Base-by-base conservation (phyloP, 495 filamentous ascomycete genomes). In the Penicillium simplicissimum region DNA sequence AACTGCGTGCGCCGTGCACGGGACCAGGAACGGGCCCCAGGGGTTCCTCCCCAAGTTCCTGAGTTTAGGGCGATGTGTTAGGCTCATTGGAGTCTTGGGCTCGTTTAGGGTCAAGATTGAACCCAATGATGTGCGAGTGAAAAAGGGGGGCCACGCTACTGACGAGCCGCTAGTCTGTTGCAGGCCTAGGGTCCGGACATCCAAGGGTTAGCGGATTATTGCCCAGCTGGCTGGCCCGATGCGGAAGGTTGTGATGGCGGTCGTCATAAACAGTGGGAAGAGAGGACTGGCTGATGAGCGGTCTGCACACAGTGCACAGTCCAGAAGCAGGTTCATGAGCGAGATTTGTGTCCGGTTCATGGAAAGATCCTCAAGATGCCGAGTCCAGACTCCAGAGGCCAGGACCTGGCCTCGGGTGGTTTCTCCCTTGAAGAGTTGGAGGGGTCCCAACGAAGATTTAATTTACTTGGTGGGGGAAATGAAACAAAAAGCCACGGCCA, bases 1-100 rank as follows among this genome's bases (percentile, higher is more conserved):
- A 1, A 25, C 23, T 25, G 23, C 23, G 23, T 25, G 23, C 23
- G 23, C 23, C 23, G 28, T 31, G 59, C 28, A 62, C 59, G 42
- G 59, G 53, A 2, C 37, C 60, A 63, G 37, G 54, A 63, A 55
- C 61, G 45, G 59, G 60, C 60, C 64, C 65, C 65, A 67, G 65
- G 65, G 65, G 65, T 61, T 67, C 58, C 47, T 47, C 53, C 42
- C 42, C 42, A 11, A 45, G 42, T 45, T 45, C 42, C 42, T 13
- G 17, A 62, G 59, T 62, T 31, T 49, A 48, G 42, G 25, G 51
- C 28, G 42, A 42, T 8, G n/a, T 9, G 4, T 21, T 17, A 19
- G 31, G 36, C 15, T 25, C 38, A 17, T n/a, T 43, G 40, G 23
- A 25, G 1, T 25, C 23, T n/a, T 43, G 40, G 23, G 3, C 23